These are phyloP conservation scores for Vaccinium darrowii DNA, from an alignment of 148 eudicot species.

Conservation along the genomic window DNA sequence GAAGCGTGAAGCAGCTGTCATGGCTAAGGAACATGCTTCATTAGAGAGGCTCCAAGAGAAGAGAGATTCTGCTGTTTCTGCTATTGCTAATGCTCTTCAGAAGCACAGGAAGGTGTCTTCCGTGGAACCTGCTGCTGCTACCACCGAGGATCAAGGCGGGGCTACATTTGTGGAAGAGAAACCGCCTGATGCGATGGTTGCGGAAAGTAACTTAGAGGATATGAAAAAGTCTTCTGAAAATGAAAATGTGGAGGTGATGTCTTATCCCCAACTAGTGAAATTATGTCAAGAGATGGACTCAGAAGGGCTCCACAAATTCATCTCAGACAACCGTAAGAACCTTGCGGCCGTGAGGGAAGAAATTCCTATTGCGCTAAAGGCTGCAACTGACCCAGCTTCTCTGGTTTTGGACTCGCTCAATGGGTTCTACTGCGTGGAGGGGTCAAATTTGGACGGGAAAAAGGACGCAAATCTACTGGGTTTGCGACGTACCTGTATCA, in stretches of 20 bases:
- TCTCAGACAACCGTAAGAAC: constrained; percentile 97
- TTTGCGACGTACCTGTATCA: constrained; percentile 87
- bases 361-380: constrained; percentile 80
- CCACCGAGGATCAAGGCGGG: constrained; percentile 41
- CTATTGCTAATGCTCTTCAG: constrained; percentile 67
- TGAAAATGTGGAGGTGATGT: constrained; percentile 53
- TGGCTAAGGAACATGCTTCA: constrained; percentile 79
- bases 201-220: constrained; percentile 45
- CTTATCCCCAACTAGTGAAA: constrained; percentile 75
- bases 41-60: constrained; percentile 82
- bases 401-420: constrained; percentile 81
- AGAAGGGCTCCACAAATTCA: constrained; percentile 87
- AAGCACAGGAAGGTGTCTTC: constrained; percentile 55
- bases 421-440: constrained; percentile 67
- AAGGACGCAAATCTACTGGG: constrained; percentile 91
- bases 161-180: constrained; percentile 40
- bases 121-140: constrained; percentile 32
- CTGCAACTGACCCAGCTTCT: constrained; percentile 79
- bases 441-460: constrained; percentile 65
- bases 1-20: constrained; percentile 75
- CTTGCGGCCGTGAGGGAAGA: constrained; percentile 93
- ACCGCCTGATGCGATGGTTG: constrained; percentile 43
- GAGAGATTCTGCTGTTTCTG: constrained; percentile 90
- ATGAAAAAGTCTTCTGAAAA: constrained; percentile 40
- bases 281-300: constrained; percentile 85